These are phyloP conservation scores for Aureobasidium namibiae DNA, from an alignment of 2,329 filamentous ascomycete species.

Conservation along the genomic window DNA sequence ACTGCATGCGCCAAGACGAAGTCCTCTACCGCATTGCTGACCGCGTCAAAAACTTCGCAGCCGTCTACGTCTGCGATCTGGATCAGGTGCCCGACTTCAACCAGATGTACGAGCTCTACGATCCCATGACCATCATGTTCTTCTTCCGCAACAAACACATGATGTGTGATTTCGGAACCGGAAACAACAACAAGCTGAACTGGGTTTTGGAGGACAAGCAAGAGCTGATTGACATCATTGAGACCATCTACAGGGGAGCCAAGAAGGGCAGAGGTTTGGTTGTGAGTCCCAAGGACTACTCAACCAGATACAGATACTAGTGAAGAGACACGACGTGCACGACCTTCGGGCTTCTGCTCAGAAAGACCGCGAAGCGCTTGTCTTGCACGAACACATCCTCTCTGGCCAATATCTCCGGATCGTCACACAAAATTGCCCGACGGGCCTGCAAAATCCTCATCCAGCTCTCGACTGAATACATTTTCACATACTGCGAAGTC, in stretches of 20 bases:
- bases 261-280: constrained; percentile 97
- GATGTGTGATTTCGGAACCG: constrained; percentile 96
- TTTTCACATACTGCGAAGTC: not conserved
- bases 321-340: not conserved
- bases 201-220: constrained; percentile 97
- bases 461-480: not conserved
- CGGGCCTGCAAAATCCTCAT: not conserved
- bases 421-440: not conserved
- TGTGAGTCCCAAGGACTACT: constrained; percentile 85
- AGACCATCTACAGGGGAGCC: constrained; percentile 95
- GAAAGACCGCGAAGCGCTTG: too few relatives aligned
- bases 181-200: constrained; percentile 98
- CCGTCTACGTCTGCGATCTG: constrained; percentile 89
- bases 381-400: not conserved
- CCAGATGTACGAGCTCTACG: constrained; percentile 76
- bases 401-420: not conserved
- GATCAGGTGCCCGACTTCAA: constrained; percentile 90
- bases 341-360: not conserved
- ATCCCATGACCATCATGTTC: constrained; percentile 92
- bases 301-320: constrained; percentile 61
- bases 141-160: constrained; percentile 99
- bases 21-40: constrained; percentile 92
- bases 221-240: constrained; percentile 95
- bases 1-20: constrained; percentile 81
- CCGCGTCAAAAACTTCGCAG: constrained; percentile 84